Percentiles rank a stretch among this genome's conserved stretches.
phyloP scores from a whole-genome alignment of 1,284 basidiomycete genomes.

The Athelia sp. region DNA sequence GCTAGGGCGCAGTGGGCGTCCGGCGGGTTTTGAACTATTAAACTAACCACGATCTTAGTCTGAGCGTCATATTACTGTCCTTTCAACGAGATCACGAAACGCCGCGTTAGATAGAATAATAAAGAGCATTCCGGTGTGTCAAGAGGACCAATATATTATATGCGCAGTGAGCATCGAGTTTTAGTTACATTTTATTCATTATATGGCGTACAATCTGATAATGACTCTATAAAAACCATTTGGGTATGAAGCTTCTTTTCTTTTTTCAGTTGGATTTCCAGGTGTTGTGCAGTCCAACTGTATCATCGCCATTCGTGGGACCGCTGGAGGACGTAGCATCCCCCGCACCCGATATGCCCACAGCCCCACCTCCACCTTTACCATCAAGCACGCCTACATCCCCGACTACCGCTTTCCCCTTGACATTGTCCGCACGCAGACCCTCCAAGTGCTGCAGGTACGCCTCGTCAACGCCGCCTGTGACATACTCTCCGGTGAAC shows the following conservation, averaged over 20 bases:
- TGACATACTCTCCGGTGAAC: slow-evolving; percentile 96
- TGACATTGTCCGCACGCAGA: slow-evolving; percentile 82
- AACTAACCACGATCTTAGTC: no score
- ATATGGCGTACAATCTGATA: no score
- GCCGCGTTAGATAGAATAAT: no score
- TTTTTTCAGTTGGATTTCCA: slow-evolving; percentile 36
- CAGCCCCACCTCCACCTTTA: slow-evolving; percentile 28
- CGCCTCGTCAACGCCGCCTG: slow-evolving; percentile 87
- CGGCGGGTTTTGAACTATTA: no score
- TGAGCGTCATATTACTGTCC: no score
- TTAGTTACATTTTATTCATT: no score
- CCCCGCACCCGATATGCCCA: slow-evolving; percentile 12
- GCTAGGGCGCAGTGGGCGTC: no score
- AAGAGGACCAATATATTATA: no score
- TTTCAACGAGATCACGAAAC: no score
- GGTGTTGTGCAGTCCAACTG: slow-evolving; percentile 73
- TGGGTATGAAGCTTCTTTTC: neutral
- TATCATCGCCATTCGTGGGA: slow-evolving; percentile 62
- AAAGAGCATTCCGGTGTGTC: no score
- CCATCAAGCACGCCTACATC: slow-evolving; percentile 29
- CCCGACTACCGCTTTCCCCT: slow-evolving; percentile 34
- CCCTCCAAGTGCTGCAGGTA: slow-evolving; percentile 80
- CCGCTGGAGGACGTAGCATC: slow-evolving; percentile 26
- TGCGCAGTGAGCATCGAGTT: no score
- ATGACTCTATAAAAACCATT: neutral